These are phyloP conservation scores for Rosa multiflora DNA, from an alignment of 306 rosid species.

Conservation along the genomic window DNA sequence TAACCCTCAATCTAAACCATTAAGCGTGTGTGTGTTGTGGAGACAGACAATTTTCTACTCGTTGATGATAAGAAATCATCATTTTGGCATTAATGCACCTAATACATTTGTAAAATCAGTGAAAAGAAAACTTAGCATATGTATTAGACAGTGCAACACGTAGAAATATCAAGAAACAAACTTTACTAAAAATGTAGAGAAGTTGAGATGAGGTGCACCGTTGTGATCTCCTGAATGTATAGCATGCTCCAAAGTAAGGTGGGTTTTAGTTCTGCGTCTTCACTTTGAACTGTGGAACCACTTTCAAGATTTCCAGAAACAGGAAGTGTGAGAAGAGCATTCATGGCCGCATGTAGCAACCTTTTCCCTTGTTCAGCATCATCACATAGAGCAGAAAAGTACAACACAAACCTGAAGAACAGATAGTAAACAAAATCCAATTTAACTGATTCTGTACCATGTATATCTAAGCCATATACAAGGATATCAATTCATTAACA, in stretches of 20 bases:
- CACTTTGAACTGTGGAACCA: slow-evolving; percentile 44
- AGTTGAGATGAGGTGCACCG: slow-evolving; percentile 43
- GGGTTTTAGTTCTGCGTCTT: slow-evolving; percentile 46
- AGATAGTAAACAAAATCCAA: slow-evolving; percentile 29
- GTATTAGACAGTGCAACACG: not conserved
- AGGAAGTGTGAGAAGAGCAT: slow-evolving; percentile 52
- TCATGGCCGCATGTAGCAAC: slow-evolving; percentile 56
- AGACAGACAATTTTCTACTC: not conserved
- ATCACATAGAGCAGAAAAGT: slow-evolving; percentile 70
- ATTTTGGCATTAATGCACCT: not conserved
- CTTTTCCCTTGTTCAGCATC: slow-evolving; percentile 68
- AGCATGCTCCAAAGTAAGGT: slow-evolving; percentile 68
- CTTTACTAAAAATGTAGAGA: not conserved
- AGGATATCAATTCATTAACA: not conserved
- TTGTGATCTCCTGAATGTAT: slow-evolving; percentile 70
- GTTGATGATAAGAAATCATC: not conserved
- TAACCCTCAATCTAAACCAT: not conserved
- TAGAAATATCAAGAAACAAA: slow-evolving; percentile 1
- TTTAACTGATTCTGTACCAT: slow-evolving; percentile 21
- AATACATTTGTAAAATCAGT: not conserved
- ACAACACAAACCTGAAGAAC: slow-evolving; percentile 62
- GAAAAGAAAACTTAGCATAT: not conserved
- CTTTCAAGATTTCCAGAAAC: slow-evolving; percentile 50
- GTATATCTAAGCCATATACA: not conserved
- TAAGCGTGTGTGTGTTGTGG: too few species aligned